Percentiles rank a stretch among this genome's conserved stretches.
Evolutionary conservation across 805 yeast species (phyloP).

Genomic region (Zygotorulaspora sp.): DNA sequence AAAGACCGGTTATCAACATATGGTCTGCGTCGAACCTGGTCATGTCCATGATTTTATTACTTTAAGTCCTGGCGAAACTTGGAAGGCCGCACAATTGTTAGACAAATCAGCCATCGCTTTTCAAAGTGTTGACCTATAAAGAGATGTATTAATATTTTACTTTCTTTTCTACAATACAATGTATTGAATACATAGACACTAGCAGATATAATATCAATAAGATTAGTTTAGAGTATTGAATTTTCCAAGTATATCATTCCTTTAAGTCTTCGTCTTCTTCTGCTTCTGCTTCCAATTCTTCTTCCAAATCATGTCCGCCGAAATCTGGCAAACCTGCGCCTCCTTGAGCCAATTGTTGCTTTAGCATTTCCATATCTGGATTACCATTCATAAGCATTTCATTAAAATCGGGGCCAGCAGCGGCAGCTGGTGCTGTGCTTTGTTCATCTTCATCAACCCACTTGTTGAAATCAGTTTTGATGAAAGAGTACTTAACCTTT

Average conservation of each 20-base stretch:
- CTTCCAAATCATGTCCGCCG: too few species aligned
- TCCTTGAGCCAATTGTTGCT: slow-evolving; percentile 28
- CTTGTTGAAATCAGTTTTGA: slow-evolving; percentile 92
- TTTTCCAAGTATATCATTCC: not conserved
- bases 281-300: slow-evolving; percentile 21
- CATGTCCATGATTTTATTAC: slow-evolving; percentile 64
- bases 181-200: slow-evolving; percentile 1
- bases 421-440: slow-evolving; percentile 41
- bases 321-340: slow-evolving; percentile 30
- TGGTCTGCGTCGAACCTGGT: slow-evolving; percentile 97
- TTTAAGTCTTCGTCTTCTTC: slow-evolving; percentile 32
- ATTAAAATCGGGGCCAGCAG: slow-evolving; percentile 43
- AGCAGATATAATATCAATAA: not conserved
- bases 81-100: slow-evolving; percentile 66
- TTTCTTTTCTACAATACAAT: slow-evolving; percentile 3
- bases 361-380: slow-evolving; percentile 38
- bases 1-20: slow-evolving; percentile 70
- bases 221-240: too few species aligned
- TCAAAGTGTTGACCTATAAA: not conserved
- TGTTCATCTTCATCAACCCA: slow-evolving; percentile 99
- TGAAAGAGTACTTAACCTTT: slow-evolving; percentile 69
- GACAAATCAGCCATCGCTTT: slow-evolving; percentile 30
- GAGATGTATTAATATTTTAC: not conserved
- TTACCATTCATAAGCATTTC: slow-evolving; percentile 29
- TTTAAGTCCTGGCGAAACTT: slow-evolving; percentile 65